Base-by-base conservation (phyloP, 768 basidiomycete genomes). In the Sarcodon aspratus region DNA sequence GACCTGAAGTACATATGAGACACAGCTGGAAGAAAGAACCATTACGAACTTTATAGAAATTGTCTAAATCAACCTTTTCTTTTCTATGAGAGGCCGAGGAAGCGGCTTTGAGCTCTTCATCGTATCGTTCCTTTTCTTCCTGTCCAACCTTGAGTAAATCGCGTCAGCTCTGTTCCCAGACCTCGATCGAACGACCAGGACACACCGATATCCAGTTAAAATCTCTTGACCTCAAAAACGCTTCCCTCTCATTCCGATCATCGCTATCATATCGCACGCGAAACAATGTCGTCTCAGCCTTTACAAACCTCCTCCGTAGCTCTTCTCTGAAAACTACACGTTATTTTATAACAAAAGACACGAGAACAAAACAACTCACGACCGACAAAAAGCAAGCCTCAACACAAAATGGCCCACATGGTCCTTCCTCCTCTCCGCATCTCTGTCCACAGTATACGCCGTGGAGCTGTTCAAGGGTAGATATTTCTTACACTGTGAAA, bases 401-500 rank as follows among this genome's bases (percentile, higher is more conserved):
- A 98, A 69, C 9, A 98, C 89, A 64, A 92, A 98, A 66, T 99
- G 96, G 9, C 93, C 82, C 10, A 96, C 70, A 58, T 90, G 84
- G 63, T 99, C 96, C 53, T 75, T 82, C 59, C 75, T 73, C 51
- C 96, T 72, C 62, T 98, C 79, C 9, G 60, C 65, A 33, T 86
- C 77, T 48, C 71, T 52, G 45, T 78, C 71, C 9, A 65, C 62
- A 11, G 57, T 63, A n/a, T 57, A 61, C 0, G 77, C 74, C n/a
- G 73, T 72, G 76, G 33, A 72, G 69, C 37, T 40, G 50, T 75
- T 70, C 45, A 99, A 67, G 2, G 81, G 82, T 21, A 96, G 70
- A 63, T 93, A 85, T 58, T 89, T 86, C 51, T 69, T 71, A 65
- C 80, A 80, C 56, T 91, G 85, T 1, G 59, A 53, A 0, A 64